phyloP scores from a whole-genome alignment of 202 grass and related monocot genomes.

The Saccharum hybrid region DNA sequence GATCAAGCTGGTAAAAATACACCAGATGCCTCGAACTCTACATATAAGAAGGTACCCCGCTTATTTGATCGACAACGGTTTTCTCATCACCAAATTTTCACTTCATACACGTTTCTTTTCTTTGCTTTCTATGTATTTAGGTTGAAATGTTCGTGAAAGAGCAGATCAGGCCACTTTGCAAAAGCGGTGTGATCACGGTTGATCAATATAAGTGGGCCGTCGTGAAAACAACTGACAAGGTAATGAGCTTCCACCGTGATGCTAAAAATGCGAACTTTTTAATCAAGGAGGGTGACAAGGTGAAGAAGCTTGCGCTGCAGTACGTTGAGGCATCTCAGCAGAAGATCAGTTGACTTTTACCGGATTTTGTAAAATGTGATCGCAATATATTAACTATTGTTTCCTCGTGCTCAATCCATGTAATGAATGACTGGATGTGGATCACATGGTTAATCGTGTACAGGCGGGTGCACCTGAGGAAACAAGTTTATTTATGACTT shows the following conservation, averaged over 20 bases:
- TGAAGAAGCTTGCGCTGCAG: constrained; percentile 87
- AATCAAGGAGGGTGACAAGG: constrained; percentile 91
- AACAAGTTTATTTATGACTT: too few species aligned
- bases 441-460: neutral
- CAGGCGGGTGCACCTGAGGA: neutral
- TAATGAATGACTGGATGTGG: neutral
- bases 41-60: constrained; percentile 91
- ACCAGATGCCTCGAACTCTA: constrained; percentile 52
- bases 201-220: constrained; percentile 83
- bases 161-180: constrained; percentile 94
- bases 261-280: constrained; percentile 83
- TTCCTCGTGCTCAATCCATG: neutral
- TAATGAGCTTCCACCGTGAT: constrained; percentile 73
- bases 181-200: constrained; percentile 79
- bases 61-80: neutral
- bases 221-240: constrained; percentile 73
- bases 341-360: constrained; percentile 42
- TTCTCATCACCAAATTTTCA: neutral
- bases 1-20: constrained; percentile 42
- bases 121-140: constrained; percentile 35
- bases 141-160: constrained; percentile 87
- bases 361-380: neutral
- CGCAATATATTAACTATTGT: neutral
- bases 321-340: constrained; percentile 80
- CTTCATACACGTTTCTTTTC: neutral